phyloP scores from a whole-genome alignment of 2,329 filamentous ascomycete species.

The Alternaria panax region DNA sequence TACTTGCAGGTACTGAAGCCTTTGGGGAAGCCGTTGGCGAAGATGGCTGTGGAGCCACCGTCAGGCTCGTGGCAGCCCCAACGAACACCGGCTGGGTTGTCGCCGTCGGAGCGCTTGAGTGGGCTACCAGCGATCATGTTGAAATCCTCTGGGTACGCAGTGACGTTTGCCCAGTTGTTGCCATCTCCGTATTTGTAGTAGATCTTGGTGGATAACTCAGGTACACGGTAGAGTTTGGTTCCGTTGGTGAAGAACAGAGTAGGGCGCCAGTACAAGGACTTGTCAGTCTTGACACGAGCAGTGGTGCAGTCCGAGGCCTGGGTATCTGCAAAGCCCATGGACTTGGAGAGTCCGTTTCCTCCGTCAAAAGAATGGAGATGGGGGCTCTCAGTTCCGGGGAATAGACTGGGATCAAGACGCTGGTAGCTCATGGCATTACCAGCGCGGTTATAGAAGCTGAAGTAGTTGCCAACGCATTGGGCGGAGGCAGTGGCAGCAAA shows the following conservation, averaged over 20 bases:
- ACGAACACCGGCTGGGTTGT: conserved; percentile 40
- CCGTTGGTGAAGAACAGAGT: conserved; percentile 48
- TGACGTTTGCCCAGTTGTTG: conserved; percentile 44
- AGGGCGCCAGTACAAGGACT: conserved; percentile 50
- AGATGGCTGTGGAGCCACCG: conserved; percentile 33
- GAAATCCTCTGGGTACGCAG: conserved; percentile 48
- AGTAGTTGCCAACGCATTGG: conserved; percentile 49
- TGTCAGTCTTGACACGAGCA: conserved; percentile 48
- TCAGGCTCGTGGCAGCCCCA: conserved; percentile 44
- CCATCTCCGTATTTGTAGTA: conserved; percentile 51
- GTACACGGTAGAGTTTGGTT: conserved; percentile 47
- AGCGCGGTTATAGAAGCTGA: conserved; percentile 49
- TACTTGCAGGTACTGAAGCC: conserved; percentile 49
- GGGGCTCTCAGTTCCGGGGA: conserved; percentile 41
- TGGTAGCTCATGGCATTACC: conserved; percentile 46
- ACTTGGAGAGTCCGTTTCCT: conserved; percentile 41
- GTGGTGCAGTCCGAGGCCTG: conserved; percentile 46
- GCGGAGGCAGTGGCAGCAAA: conserved; percentile 42
- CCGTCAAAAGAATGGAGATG: conserved; percentile 52
- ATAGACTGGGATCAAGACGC: conserved; percentile 47
- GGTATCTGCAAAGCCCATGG: conserved; percentile 36
- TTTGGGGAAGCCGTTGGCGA: conserved; percentile 45
- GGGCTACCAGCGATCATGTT: conserved; percentile 48
- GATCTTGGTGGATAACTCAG: conserved; percentile 45
- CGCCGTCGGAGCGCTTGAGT: conserved; percentile 38